A percentile compares a stretch with the other conserved stretches of the same genome.
phyloP scores from a whole-genome alignment of 306 rosid species.

The Amphicarpaea edgeworthii region DNA sequence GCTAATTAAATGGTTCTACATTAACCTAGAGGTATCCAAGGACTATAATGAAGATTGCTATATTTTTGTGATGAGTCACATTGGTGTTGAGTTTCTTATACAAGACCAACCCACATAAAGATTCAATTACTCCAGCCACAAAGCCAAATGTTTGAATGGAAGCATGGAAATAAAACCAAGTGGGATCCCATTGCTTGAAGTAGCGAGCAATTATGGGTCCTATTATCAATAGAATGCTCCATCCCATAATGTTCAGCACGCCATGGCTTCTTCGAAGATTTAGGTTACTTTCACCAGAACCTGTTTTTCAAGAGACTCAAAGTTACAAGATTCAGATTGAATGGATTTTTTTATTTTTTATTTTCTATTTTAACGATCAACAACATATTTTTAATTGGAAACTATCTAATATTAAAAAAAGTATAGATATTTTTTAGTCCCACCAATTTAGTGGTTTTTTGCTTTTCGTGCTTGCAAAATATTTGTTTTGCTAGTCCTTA shows the following conservation, averaged over 20 bases:
- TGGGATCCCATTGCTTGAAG: slow-evolving; percentile 50
- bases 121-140: slow-evolving; percentile 31
- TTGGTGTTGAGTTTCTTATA: slow-evolving; percentile 8
- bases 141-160: slow-evolving; percentile 44
- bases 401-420: no score
- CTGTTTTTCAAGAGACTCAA: neutral
- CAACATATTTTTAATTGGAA: no score
- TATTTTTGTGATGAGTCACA: slow-evolving; percentile 39
- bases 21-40: slow-evolving; percentile 49
- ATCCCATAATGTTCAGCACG: slow-evolving; percentile 34
- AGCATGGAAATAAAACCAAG: slow-evolving; percentile 52
- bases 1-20: no score
- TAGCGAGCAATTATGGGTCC: slow-evolving; percentile 44
- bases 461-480: no score
- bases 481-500: no score
- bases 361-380: no score
- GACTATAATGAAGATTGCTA: slow-evolving; percentile 45
- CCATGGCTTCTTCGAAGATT: slow-evolving; percentile 47
- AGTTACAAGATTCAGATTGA: neutral
- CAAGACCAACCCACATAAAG: slow-evolving; percentile 33
- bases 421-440: no score
- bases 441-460: no score
- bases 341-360: no score
- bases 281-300: neutral
- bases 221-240: slow-evolving; percentile 45